A percentile compares a stretch with the other conserved stretches of the same genome.
Evolutionary conservation across 176 grass and related monocot species (phyloP).

Genomic region (Avena atlantica): DNA sequence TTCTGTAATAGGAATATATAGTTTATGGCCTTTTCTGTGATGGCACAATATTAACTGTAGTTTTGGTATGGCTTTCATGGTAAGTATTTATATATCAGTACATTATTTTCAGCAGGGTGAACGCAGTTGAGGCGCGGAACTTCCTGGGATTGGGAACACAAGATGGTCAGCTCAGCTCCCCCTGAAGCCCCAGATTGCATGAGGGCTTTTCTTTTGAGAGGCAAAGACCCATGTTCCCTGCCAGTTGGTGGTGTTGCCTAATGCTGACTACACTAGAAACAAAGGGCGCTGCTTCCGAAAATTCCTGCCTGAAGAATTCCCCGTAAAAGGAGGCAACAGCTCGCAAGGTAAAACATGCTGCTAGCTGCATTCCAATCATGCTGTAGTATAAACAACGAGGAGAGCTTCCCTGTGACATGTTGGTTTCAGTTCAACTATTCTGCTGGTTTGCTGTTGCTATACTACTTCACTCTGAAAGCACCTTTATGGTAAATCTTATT

Average conservation of each 20-base stretch:
- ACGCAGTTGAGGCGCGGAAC: neutral
- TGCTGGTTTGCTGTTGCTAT: neutral
- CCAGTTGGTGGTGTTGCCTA: constrained; percentile 16
- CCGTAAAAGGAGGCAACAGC: constrained; percentile 15
- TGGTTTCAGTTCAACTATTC: neutral
- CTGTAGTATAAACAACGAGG: neutral
- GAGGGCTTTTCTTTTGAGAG: neutral
- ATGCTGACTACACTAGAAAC: constrained; percentile 37
- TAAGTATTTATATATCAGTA: neutral
- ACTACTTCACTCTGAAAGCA: neutral
- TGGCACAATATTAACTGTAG: neutral
- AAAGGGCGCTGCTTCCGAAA: constrained; percentile 38
- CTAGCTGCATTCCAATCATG: constrained; percentile 9
- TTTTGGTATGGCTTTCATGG: neutral
- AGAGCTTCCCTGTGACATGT: neutral
- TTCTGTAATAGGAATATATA: neutral
- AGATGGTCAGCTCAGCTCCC: neutral
- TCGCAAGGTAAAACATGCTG: neutral
- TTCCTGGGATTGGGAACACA: constrained; percentile 1
- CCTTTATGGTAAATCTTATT: neutral
- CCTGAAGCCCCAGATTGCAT: constrained; percentile 13
- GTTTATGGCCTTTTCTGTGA: neutral
- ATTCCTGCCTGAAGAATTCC: constrained; percentile 28
- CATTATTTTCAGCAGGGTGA: neutral
- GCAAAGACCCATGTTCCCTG: constrained; percentile 17